Evolutionary conservation across 768 basidiomycete species (phyloP).

Genomic region (Lyophyllum semitale): DNA sequence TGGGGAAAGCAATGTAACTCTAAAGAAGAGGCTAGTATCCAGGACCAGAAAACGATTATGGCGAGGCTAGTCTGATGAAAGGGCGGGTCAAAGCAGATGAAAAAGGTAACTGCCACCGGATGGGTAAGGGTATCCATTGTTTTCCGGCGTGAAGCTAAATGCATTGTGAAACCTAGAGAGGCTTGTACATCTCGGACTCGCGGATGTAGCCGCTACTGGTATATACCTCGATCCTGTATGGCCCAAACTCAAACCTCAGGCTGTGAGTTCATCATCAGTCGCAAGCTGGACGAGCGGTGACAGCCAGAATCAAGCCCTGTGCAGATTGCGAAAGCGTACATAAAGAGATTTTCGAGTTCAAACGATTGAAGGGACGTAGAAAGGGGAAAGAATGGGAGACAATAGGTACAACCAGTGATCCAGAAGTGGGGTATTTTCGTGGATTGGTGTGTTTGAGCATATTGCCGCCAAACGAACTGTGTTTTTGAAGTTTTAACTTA

Average conservation of each 20-base stretch:
- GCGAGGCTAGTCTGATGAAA: slow-evolving; percentile 54
- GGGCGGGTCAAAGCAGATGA: slow-evolving; percentile 64
- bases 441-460: slow-evolving; percentile 36
- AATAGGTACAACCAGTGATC: slow-evolving; percentile 74
- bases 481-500: too few relatives aligned
- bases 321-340: slow-evolving; percentile 55
- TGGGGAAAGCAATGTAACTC: slow-evolving; percentile 84
- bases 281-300: slow-evolving; percentile 16
- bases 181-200: slow-evolving; percentile 78
- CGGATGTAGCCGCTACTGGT: slow-evolving; percentile 59
- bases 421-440: slow-evolving; percentile 78
- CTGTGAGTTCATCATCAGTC: slow-evolving; percentile 20
- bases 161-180: slow-evolving; percentile 45
- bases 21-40: slow-evolving; percentile 81
- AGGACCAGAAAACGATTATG: slow-evolving; percentile 37
- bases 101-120: slow-evolving; percentile 66
- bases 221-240: slow-evolving; percentile 62
- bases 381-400: slow-evolving; percentile 73
- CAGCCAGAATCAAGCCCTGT: slow-evolving; percentile 33
- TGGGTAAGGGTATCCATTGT: slow-evolving; percentile 37
- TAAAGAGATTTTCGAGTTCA: slow-evolving; percentile 80
- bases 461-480: background rate
- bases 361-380: slow-evolving; percentile 53
- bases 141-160: background rate
- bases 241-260: slow-evolving; percentile 30